These are phyloP conservation scores for Fragaria vesca DNA, from an alignment of 306 rosid species.

Conservation along the genomic window DNA sequence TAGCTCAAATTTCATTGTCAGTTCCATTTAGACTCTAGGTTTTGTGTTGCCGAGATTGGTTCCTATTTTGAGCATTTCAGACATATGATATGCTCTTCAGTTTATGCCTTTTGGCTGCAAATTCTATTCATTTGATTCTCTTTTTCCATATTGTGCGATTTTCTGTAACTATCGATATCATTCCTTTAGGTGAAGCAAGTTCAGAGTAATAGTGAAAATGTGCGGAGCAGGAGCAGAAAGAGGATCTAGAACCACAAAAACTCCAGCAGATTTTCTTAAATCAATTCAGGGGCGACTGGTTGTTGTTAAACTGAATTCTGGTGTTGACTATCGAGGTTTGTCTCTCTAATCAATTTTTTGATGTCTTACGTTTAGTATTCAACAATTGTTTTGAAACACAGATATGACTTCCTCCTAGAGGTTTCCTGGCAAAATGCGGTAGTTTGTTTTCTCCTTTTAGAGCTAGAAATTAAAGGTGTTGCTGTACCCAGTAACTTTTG, in stretches of 20 bases:
- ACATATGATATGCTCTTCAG: not conserved
- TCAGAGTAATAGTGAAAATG: slow-evolving; percentile 30
- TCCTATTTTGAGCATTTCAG: not conserved
- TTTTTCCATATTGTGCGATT: not conserved
- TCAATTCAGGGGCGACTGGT: slow-evolving; percentile 93
- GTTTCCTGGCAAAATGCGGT: not conserved
- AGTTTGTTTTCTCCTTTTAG: not conserved
- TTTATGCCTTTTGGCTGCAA: not conserved
- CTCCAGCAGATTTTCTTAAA: slow-evolving; percentile 84
- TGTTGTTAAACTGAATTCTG: slow-evolving; percentile 89
- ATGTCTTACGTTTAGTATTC: not conserved
- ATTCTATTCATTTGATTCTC: not conserved
- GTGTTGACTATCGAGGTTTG: slow-evolving; percentile 86
- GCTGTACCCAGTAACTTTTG: not conserved
- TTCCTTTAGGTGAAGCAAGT: slow-evolving; percentile 11
- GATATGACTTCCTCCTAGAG: not conserved
- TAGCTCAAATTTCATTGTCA: not conserved
- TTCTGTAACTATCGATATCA: not conserved
- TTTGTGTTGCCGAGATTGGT: not conserved
- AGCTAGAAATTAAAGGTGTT: not conserved
- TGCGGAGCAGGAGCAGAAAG: slow-evolving; percentile 66
- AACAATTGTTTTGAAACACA: not conserved
- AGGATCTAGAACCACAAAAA: slow-evolving; percentile 63
- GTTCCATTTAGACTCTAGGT: not conserved
- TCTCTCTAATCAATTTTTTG: not conserved